Evolutionary conservation across 1,284 basidiomycete genomes (phyloP).

Genomic region (Rhodofomes roseus): DNA sequence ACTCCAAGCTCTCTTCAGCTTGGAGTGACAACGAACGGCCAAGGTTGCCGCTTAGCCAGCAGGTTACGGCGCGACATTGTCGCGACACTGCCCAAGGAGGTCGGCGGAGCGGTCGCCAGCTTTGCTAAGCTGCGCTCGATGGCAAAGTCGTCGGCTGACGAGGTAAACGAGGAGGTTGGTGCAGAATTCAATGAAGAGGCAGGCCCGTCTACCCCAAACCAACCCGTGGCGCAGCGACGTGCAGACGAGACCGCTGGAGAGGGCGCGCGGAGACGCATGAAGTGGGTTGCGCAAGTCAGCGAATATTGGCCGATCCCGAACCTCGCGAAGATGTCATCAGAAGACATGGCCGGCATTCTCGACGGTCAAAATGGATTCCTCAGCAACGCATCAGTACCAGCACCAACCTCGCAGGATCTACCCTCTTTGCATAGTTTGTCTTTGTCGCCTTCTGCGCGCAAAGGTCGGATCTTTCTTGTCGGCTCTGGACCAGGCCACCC

Average conservation of each 20-base stretch:
- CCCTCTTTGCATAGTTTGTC: slow-evolving; percentile 26
- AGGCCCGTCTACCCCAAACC: slow-evolving; percentile 66
- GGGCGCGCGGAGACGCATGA: slow-evolving; percentile 61
- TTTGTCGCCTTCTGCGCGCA: slow-evolving; percentile 30
- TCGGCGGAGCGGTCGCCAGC: slow-evolving; percentile 77
- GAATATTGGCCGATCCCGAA: slow-evolving; percentile 91
- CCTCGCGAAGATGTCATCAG: slow-evolving; percentile 64
- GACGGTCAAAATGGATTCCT: slow-evolving; percentile 33
- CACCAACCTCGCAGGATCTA: neutral
- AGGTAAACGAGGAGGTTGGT: slow-evolving; percentile 23
- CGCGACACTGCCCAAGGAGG: slow-evolving; percentile 66
- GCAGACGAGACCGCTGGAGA: slow-evolving; percentile 48
- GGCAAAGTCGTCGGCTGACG: slow-evolving; percentile 42
- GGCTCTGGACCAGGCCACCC: slow-evolving; percentile 96
- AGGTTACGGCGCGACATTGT: slow-evolving; percentile 85
- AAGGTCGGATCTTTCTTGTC: slow-evolving; percentile 81
- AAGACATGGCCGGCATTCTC: slow-evolving; percentile 68
- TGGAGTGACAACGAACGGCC: slow-evolving; percentile 88
- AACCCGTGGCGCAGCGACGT: slow-evolving; percentile 67
- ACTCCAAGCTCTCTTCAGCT: slow-evolving; percentile 71
- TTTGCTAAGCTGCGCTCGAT: slow-evolving; percentile 69
- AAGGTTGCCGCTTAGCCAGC: slow-evolving; percentile 84
- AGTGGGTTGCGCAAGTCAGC: slow-evolving; percentile 89
- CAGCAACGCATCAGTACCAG: slow-evolving; percentile 13
- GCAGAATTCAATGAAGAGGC: slow-evolving; percentile 56